These are phyloP conservation scores for Xanthoconium purpureum DNA, from an alignment of 768 basidiomycete species.

Conservation along the genomic window DNA sequence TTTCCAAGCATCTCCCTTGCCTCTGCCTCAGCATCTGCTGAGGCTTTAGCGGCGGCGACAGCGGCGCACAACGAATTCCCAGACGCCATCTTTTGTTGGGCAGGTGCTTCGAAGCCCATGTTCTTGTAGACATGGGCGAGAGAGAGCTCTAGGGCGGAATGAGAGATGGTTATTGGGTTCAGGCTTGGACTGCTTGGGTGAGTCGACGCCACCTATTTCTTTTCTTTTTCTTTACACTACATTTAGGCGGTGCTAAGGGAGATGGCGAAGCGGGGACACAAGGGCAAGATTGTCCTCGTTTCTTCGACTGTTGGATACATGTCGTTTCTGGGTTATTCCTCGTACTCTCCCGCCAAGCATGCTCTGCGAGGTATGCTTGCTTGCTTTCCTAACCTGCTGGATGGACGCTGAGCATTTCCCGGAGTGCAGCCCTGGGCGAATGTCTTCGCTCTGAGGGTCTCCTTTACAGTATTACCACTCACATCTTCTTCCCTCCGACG, in stretches of 20 bases:
- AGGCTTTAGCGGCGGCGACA: conserved; percentile 63
- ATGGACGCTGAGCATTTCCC: not conserved
- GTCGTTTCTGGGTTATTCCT: conserved; percentile 72
- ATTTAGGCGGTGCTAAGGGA: no score
- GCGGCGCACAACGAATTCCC: conserved; percentile 57
- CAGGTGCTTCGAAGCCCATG: conserved; percentile 67
- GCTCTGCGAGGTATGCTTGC: conserved; percentile 67
- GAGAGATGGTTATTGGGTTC: conserved; percentile 27
- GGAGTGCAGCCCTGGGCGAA: conserved; percentile 69
- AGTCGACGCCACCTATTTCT: not conserved
- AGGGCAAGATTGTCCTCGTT: conserved; percentile 73
- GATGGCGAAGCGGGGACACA: conserved; percentile 17
- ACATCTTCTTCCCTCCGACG: conserved; percentile 80
- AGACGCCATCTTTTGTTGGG: conserved; percentile 77
- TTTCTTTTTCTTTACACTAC: not conserved
- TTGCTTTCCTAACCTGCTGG: not conserved
- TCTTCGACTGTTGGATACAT: conserved; percentile 74
- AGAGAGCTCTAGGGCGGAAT: conserved; percentile 50
- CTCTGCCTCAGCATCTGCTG: conserved; percentile 47
- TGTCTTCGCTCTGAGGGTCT: conserved; percentile 75
- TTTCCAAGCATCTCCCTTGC: conserved; percentile 57
- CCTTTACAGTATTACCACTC: conserved; percentile 73
- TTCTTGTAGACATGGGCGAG: conserved; percentile 69
- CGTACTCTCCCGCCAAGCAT: conserved; percentile 82
- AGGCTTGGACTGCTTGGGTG: conserved; percentile 54